phyloP scores from a whole-genome alignment of 2,329 filamentous ascomycete species.

The Fusarium foetens region DNA sequence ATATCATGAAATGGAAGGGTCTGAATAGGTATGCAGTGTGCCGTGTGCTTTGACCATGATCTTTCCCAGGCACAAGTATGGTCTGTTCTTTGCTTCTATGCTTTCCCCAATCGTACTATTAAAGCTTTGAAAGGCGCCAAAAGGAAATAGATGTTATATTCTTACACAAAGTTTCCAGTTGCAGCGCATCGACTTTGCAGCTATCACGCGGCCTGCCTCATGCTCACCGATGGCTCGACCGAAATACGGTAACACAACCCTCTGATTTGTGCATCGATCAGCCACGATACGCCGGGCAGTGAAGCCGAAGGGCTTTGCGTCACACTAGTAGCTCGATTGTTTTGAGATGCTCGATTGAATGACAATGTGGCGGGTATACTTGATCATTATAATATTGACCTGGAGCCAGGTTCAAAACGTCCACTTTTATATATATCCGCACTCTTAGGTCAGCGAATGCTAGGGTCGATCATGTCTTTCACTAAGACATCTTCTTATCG shows the following conservation, averaged over 20 bases:
- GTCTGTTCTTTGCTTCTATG: background rate
- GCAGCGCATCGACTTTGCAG: background rate
- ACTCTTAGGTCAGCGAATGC: background rate
- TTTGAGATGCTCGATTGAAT: background rate
- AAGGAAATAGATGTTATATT: background rate
- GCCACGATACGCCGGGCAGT: slow-evolving; percentile 18
- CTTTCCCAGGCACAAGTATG: background rate
- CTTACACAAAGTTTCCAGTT: background rate
- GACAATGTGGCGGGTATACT: background rate
- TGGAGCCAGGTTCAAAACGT: background rate
- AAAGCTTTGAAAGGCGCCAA: background rate
- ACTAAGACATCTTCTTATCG: background rate
- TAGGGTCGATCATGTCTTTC: background rate
- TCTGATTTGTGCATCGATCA: slow-evolving; percentile 31
- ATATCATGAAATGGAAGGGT: slow-evolving; percentile 50
- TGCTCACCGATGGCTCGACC: slow-evolving; percentile 36
- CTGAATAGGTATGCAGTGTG: slow-evolving; percentile 5
- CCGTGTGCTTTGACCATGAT: background rate
- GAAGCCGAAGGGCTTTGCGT: slow-evolving; percentile 15
- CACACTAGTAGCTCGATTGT: background rate
- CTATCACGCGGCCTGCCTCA: slow-evolving; percentile 2
- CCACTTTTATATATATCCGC: background rate
- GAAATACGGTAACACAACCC: slow-evolving; percentile 32
- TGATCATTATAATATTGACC: background rate
- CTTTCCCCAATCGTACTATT: background rate